A percentile compares a stretch with the other conserved stretches of the same genome.
Evolutionary conservation across 192 early-diverging fungal genomes (phyloP).

Genomic region (Phycomyces nitens): DNA sequence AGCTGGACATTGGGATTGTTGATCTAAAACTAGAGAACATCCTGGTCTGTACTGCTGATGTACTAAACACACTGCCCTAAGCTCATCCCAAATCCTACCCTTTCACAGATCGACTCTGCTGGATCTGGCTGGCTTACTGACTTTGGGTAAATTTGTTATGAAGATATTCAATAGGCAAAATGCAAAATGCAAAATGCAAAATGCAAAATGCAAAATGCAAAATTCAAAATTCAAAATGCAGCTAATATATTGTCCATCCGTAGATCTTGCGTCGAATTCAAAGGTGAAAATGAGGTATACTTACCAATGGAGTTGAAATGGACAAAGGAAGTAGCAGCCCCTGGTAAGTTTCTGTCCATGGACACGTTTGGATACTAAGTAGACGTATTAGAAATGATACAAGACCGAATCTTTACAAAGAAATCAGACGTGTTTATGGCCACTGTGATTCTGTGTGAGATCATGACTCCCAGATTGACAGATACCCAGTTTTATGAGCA

Average conservation of each 20-base stretch:
- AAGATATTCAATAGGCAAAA: not conserved
- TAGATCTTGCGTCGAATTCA: conserved; percentile 17
- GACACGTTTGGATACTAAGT: not conserved
- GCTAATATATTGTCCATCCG: not conserved
- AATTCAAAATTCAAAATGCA: not conserved
- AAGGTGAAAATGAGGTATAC: not conserved
- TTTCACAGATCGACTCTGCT: conserved; percentile 12
- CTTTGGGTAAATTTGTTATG: conserved; percentile 22
- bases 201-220: not conserved
- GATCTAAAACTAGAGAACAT: conserved; percentile 27
- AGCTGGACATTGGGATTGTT: conserved; percentile 15
- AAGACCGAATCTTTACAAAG: not conserved
- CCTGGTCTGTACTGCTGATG: conserved; percentile 16
- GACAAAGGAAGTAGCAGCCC: conserved; percentile 19
- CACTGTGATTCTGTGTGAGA: not conserved
- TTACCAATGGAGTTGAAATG: not conserved
- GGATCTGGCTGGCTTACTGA: conserved; percentile 24
- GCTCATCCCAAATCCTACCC: not conserved
- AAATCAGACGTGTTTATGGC: conserved; percentile 26
- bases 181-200: not conserved
- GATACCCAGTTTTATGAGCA: conserved; percentile 1
- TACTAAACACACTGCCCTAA: not conserved
- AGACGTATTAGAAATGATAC: conserved; percentile 4
- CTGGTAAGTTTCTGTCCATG: not conserved
- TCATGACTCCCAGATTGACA: conserved; percentile 5